These are phyloP conservation scores for Cucumis melo DNA, from an alignment of 306 rosid genomes.

Conservation along the genomic window DNA sequence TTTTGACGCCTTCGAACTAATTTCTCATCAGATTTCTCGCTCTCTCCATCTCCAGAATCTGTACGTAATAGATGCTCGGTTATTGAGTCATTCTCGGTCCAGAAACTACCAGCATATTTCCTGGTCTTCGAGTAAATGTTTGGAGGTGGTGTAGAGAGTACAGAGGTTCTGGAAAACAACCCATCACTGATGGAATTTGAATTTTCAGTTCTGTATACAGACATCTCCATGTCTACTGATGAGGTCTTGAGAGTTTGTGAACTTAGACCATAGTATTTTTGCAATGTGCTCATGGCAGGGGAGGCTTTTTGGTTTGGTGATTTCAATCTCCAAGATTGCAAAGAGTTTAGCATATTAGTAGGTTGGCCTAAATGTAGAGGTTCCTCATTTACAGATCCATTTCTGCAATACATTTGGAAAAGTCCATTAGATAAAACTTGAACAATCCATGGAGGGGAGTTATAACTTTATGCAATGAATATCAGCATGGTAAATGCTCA, in stretches of 20 bases:
- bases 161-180: slow-evolving; percentile 29
- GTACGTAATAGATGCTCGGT: slow-evolving; percentile 17
- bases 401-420: neutral
- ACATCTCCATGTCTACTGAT: slow-evolving; percentile 48
- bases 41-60: slow-evolving; percentile 35
- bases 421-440: neutral
- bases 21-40: slow-evolving; percentile 56
- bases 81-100: slow-evolving; percentile 29
- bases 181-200: slow-evolving; percentile 29
- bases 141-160: slow-evolving; percentile 18
- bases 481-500: neutral
- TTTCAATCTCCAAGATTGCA: slow-evolving; percentile 29
- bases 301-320: slow-evolving; percentile 31
- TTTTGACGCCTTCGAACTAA: slow-evolving; percentile 71
- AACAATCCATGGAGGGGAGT: neutral
- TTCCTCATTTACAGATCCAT: slow-evolving; percentile 4
- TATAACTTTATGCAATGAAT: neutral
- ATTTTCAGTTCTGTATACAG: slow-evolving; percentile 29
- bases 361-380: slow-evolving; percentile 28
- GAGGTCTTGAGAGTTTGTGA: slow-evolving; percentile 17
- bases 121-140: slow-evolving; percentile 25
- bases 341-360: slow-evolving; percentile 29
- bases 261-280: slow-evolving; percentile 49
- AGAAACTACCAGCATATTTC: slow-evolving; percentile 27
- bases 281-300: slow-evolving; percentile 55